Evolutionary conservation across 108 stramenopile species (phyloP), one percentile per base, ranked within the genome.

Genomic region (Mediolabrus comicus): DNA sequence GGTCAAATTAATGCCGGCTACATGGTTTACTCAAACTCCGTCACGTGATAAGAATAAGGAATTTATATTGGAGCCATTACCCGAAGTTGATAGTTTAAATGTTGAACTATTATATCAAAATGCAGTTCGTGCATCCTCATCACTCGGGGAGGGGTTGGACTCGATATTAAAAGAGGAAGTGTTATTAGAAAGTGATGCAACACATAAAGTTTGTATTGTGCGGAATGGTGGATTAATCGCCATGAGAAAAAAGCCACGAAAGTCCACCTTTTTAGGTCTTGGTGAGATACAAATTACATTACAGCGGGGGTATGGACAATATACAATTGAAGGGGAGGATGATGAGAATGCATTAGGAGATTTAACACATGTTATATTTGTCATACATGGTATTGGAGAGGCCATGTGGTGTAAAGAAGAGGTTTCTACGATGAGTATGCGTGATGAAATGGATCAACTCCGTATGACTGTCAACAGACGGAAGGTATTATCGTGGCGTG

Each of bases 321-420:
- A 77, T 53, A 77, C 75, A 9, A 66, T 66, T 4, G 89, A 88
- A 53, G 94, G 91, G 25, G 90, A 91, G 67, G 87, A 94, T 17
- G 86, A 94, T 7, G 95, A 96, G 53, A 76, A 63, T 57, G 32
- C 70, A 16, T 59, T 94, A 53, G 90, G 88, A 8, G 88, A 86
- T 24, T 73, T 88, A 12, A 68, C 68, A 7, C 92, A 96, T 72
- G 77, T 90, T 8, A 60, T 92, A 24, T 97, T 95, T 73, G 91
- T 95, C 3, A 82, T 97, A 14, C 96, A 97, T 67, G 96, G 96
- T 11, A 92, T 97, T 67, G 96, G 96, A 3, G 91, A 97, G 43
- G 80, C 86, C 65, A 79, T 88, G 77, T 96, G 83, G 79, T 65
- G 49, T 9, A 72, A 61, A 25, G 83, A 86, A 28, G 87, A 89